Evolutionary conservation across 1,139 yeast genomes (phyloP).

Genomic region (Lodderomyces oxycetoniae): DNA sequence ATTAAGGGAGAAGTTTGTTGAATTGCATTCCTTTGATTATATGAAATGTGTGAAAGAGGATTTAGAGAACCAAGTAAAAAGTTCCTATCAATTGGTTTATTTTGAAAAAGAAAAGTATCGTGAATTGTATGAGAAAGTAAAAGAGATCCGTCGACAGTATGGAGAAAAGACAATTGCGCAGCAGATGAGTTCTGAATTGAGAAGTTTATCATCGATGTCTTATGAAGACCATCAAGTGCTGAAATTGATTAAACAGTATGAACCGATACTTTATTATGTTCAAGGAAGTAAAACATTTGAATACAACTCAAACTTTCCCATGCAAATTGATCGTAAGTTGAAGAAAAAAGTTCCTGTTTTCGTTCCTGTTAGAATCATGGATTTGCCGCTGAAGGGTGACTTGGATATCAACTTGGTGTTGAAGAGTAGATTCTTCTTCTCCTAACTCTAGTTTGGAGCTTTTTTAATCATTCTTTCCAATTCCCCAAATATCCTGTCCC

Average conservation of each 20-base stretch:
- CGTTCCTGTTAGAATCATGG: conserved; percentile 24
- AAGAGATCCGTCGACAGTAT: conserved; percentile 14
- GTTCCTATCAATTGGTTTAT: conserved; percentile 35
- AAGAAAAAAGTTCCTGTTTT: conserved; percentile 16
- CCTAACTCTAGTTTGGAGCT: conserved; percentile 17
- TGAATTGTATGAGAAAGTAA: conserved; percentile 17
- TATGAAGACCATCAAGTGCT: conserved; percentile 5
- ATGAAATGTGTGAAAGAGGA: conserved; percentile 25
- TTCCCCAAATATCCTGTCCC: conserved; percentile 58
- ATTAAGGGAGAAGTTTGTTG: conserved; percentile 33
- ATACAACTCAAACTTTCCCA: conserved; percentile 1
- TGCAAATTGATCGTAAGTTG: conserved; percentile 1
- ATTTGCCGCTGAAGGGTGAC: conserved; percentile 30
- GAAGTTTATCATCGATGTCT: conserved; percentile 7
- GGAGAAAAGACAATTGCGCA: conserved; percentile 10
- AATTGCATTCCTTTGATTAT: conserved; percentile 28
- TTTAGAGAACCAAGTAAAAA: conserved; percentile 20
- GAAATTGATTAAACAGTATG: conserved; percentile 15
- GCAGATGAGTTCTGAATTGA: conserved; percentile 17
- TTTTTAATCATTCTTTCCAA: conserved; percentile 46
- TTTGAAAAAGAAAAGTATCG: conserved; percentile 18
- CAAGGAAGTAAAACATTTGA: conserved; percentile 10
- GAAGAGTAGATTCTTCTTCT: conserved; percentile 36
- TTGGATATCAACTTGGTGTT: conserved; percentile 31
- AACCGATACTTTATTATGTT: conserved; percentile 21